These are phyloP conservation scores for Acrodontium crateriforme DNA, from an alignment of 2,329 filamentous ascomycete genomes.

Conservation along the genomic window DNA sequence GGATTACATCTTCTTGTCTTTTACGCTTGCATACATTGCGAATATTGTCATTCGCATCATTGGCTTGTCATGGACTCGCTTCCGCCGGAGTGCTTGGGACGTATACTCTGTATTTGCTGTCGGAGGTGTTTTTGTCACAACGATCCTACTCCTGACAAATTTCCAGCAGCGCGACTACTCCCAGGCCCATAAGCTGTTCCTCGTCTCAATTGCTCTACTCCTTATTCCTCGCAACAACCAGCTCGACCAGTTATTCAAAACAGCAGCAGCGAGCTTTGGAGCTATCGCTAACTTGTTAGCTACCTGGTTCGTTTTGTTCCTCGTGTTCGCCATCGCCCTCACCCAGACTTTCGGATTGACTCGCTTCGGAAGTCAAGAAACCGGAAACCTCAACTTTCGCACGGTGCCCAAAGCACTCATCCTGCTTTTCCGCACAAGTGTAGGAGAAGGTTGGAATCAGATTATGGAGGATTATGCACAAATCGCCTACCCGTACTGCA, in stretches of 20 bases:
- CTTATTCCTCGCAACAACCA: conserved; percentile 95
- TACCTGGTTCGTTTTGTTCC: conserved; percentile 93
- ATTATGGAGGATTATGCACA: conserved; percentile 91
- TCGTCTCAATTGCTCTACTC: conserved; percentile 77
- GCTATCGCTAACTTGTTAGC: conserved; percentile 84
- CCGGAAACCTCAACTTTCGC: conserved; percentile 76
- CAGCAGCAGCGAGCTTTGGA: conserved; percentile 81
- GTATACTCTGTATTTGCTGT: conserved; percentile 73
- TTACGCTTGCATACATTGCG: conserved; percentile 67
- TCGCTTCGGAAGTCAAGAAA: conserved; percentile 61
- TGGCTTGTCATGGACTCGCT: conserved; percentile 83
- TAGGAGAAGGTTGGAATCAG: conserved; percentile 91
- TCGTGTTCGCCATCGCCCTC: conserved; percentile 91
- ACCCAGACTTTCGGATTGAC: conserved; percentile 94
- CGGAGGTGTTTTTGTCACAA: conserved; percentile 65
- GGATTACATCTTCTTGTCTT: conserved; percentile 59
- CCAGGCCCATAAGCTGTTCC: conserved; percentile 83
- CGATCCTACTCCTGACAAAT: conserved; percentile 57
- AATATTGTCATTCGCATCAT: conserved; percentile 76
- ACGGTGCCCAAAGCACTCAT: conserved; percentile 90
- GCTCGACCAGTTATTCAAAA: conserved; percentile 96
- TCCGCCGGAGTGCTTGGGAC: conserved; percentile 90
- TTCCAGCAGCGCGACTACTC: conserved; percentile 46
- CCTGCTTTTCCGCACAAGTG: conserved; percentile 81
- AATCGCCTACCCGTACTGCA: conserved; percentile 69